Evolutionary conservation across 805 yeast species (phyloP).

Genomic region (Candida broadrunensis): DNA sequence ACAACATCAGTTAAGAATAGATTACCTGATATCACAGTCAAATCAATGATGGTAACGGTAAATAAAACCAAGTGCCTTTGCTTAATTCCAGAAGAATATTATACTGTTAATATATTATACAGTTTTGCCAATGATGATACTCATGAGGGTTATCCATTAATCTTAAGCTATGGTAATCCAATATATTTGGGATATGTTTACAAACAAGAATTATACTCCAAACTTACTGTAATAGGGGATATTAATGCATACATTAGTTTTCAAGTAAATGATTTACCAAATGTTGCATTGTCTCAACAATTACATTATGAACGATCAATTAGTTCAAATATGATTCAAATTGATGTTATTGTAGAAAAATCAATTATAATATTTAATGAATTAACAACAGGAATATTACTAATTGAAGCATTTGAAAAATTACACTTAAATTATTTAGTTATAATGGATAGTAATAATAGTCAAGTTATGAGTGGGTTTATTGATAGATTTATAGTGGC

Average conservation of each 20-base stretch:
- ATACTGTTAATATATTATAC: slow-evolving; percentile 17
- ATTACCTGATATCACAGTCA: slow-evolving; percentile 30
- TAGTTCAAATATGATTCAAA: slow-evolving; percentile 3
- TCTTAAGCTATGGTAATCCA: slow-evolving; percentile 22
- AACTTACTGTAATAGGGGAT: slow-evolving; percentile 2
- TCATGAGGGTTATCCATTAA: slow-evolving; percentile 43
- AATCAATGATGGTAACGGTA: slow-evolving; percentile 29
- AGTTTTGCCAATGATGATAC: slow-evolving; percentile 24
- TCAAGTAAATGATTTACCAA: slow-evolving; percentile 16
- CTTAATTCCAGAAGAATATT: slow-evolving; percentile 20
- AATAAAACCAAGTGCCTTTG: slow-evolving; percentile 23
- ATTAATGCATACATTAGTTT: slow-evolving; percentile 14
- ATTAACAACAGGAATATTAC: slow-evolving; percentile 25
- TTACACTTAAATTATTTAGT: slow-evolving; percentile 34
- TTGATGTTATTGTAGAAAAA: slow-evolving; percentile 18
- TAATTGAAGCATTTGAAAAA: slow-evolving; percentile 37
- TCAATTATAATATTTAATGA: slow-evolving; percentile 26
- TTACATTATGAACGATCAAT: slow-evolving; percentile 18
- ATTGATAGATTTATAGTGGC: slow-evolving; percentile 36
- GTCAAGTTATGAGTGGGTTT: slow-evolving; percentile 29
- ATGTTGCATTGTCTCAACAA: slow-evolving; percentile 19
- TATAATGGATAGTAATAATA: slow-evolving; percentile 15
- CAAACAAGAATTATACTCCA: slow-evolving; percentile 21
- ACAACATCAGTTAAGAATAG: slow-evolving; percentile 23
- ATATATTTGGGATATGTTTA: slow-evolving; percentile 32